A percentile compares a stretch with the other conserved stretches of the same genome.
These are phyloP conservation scores for Vitis riparia DNA, from an alignment of 164 flowering plant genomes.

Conservation along the genomic window DNA sequence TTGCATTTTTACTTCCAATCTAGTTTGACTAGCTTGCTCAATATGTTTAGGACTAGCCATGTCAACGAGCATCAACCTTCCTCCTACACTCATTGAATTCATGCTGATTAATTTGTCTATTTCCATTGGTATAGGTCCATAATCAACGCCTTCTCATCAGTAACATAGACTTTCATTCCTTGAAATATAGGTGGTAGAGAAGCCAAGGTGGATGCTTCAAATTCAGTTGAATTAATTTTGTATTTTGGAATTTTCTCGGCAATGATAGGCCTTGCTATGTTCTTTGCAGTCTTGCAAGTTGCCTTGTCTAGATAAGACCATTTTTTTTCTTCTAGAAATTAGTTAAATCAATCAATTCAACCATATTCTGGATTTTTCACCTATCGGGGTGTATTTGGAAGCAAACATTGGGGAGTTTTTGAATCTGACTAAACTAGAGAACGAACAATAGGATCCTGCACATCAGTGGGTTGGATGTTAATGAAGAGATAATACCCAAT, in stretches of 20 bases:
- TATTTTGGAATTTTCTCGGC: conserved; percentile 92
- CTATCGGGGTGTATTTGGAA: conserved; percentile 93
- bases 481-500: too few relatives aligned
- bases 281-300: conserved; percentile 79
- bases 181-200: conserved; percentile 23
- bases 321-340: conserved; percentile 56
- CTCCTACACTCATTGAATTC: too few relatives aligned
- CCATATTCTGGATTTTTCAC: conserved; percentile 94
- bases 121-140: too few relatives aligned
- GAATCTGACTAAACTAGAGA: conserved; percentile 85
- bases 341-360: conserved; percentile 98
- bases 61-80: too few relatives aligned
- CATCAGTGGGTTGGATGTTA: too few relatives aligned
- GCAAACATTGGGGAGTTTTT: conserved; percentile 50
- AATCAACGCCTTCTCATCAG: too few relatives aligned
- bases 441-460: conserved; percentile 69
- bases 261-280: conserved; percentile 85
- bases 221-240: conserved; percentile 88
- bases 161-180: too few relatives aligned
- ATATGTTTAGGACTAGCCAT: too few relatives aligned
- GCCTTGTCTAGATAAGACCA: conserved; percentile 99
- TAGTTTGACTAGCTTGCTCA: too few relatives aligned
- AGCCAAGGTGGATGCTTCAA: conserved; percentile 79
- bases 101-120: too few relatives aligned
- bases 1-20: too few relatives aligned